phyloP scores from a whole-genome alignment of 2,329 filamentous ascomycete genomes.

The Plenodomus lindquistii region DNA sequence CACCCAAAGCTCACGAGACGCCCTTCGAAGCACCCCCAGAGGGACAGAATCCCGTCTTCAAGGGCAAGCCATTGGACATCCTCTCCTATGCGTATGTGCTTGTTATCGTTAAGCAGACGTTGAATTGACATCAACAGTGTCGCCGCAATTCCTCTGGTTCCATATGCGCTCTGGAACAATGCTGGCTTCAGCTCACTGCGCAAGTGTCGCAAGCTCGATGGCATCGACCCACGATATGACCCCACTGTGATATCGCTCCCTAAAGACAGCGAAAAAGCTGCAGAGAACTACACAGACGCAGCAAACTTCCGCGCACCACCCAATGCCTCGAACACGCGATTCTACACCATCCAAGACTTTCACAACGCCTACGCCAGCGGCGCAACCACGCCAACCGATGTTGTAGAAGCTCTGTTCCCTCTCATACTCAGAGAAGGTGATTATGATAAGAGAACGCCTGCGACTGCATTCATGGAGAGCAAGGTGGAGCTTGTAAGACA shows the following conservation, averaged over 20 bases:
- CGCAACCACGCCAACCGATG: conserved; percentile 69
- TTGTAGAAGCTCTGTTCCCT: conserved; percentile 71
- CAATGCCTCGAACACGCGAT: conserved; percentile 27
- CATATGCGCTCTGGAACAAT: conserved; percentile 71
- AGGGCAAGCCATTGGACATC: conserved; percentile 66
- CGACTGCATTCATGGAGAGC: conserved; percentile 72
- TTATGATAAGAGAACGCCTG: conserved; percentile 57
- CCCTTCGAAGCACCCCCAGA: conserved; percentile 40
- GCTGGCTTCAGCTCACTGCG: conserved; percentile 66
- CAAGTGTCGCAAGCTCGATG: conserved; percentile 57
- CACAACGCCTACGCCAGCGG: conserved; percentile 73
- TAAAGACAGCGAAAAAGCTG: conserved; percentile 17
- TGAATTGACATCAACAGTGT: conserved; percentile 52
- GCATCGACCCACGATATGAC: conserved; percentile 59
- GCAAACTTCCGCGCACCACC: conserved; percentile 26
- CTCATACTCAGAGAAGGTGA: conserved; percentile 65
- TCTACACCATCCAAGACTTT: conserved; percentile 71
- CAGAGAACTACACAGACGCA: conserved; percentile 22
- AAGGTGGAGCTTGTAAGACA: conserved; percentile 65
- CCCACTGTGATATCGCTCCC: conserved; percentile 59
- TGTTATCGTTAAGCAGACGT: conserved; percentile 1
- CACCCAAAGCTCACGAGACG: conserved; percentile 33
- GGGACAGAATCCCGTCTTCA: conserved; percentile 69
- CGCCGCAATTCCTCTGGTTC: conserved; percentile 62
- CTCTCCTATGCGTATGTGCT: conserved; percentile 62